Base-by-base conservation (phyloP, 352 stramenopile genomes). In the Elongisporangium undulatum region DNA sequence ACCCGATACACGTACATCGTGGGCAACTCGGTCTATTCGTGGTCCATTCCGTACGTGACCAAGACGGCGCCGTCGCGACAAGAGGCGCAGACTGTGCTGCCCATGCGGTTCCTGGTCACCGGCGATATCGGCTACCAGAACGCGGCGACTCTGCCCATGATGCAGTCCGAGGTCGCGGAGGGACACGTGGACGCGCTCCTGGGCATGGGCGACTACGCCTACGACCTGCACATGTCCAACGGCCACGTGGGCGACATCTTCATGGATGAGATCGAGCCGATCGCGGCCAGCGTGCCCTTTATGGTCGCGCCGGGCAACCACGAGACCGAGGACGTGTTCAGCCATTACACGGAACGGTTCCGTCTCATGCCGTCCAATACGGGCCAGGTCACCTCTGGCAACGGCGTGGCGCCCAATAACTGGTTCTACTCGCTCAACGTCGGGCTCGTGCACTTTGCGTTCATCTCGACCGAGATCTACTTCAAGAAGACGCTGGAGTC, bases 241-340 rank as follows among this genome's bases (percentile, higher is more conserved):
- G 89, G 89, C 3, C 72, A 81, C 54, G 82, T 94, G 16, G 89
- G 89, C 51, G 87, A 96, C 60, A 90, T 95, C 23, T 98, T 94
- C 70, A 94, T 97, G 87, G 82, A 91, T 41, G 79, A 93, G 58
- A 94, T 96, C 62, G 78, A 96, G 41, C 79, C 83, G 3, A 94
- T 96, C 54, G 87, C 87, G 19, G 77, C 84, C 16, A 71, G 66
- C 15, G 76, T 95, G 34, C 89, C 90, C 1, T 97, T 95, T 62
- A 97, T 97, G 88, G 87, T 96, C 49, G 82, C 82, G 12, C 81
- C 87, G 0, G 92, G 92, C 34, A 98, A 98, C 70, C 92, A 98
- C 73, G 92, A 98, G 63, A 87, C 74, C 19, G 74, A 97, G 66
- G 85, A 86, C 51, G 61, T 74, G 55, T 95, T 96, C 63, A 81